These are phyloP conservation scores for Syncephalastrum racemosum DNA, from an alignment of 371 early-diverging fungal genomes.

Conservation along the genomic window DNA sequence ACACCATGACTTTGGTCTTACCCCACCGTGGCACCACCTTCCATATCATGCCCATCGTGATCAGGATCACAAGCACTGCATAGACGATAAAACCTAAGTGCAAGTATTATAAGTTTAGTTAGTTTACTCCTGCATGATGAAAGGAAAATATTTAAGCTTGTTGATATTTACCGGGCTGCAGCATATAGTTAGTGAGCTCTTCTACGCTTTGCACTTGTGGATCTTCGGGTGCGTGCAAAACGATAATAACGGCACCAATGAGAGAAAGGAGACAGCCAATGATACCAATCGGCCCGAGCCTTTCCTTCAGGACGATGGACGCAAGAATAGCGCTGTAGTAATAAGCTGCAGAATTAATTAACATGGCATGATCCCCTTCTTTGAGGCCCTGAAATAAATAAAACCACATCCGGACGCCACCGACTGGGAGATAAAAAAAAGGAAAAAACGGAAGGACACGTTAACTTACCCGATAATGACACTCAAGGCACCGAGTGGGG, in stretches of 20 bases:
- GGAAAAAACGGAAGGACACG: background rate
- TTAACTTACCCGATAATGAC: constrained; percentile 75
- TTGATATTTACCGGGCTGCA: constrained; percentile 55
- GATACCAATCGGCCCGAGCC: constrained; percentile 73
- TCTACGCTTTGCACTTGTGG: constrained; percentile 69
- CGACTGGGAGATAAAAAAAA: background rate
- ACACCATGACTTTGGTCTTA: constrained; percentile 75
- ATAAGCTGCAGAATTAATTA: constrained; percentile 9
- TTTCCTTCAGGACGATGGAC: constrained; percentile 65
- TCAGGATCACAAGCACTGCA: constrained; percentile 54
- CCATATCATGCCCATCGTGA: constrained; percentile 71
- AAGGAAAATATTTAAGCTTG: constrained; percentile 6
- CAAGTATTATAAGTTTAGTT: background rate
- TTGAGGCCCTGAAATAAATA: background rate
- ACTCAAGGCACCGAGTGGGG: constrained; percentile 88
- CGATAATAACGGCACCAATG: constrained; percentile 85
- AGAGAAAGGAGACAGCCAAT: constrained; percentile 88
- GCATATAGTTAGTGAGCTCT: constrained; percentile 65
- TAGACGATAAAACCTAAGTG: constrained; percentile 72
- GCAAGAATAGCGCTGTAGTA: constrained; percentile 36
- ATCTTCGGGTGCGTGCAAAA: constrained; percentile 88
- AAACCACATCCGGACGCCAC: no score
- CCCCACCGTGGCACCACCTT: constrained; percentile 77
- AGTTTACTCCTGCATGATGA: background rate
- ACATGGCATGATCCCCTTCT: background rate